A percentile compares a stretch with the other conserved stretches of the same genome.
phyloP scores from a whole-genome alignment of 202 grass and related monocot genomes.

The Panicum virgatum region DNA sequence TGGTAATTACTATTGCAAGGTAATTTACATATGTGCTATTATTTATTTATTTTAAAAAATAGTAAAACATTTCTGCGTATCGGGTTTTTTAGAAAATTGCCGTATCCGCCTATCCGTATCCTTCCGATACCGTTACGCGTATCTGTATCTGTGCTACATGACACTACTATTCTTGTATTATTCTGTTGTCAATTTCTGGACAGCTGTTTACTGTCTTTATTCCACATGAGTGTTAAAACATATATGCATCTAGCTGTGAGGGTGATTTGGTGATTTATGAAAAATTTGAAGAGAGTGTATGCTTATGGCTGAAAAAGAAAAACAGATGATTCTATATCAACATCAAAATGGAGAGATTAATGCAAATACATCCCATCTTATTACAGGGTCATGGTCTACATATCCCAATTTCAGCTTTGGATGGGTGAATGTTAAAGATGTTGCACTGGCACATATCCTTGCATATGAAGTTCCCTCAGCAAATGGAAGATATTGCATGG shows the following conservation, averaged over 20 bases:
- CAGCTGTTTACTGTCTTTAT: not conserved
- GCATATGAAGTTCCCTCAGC: constrained; percentile 76
- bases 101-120: not conserved
- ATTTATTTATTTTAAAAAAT: too few relatives aligned
- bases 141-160: too few relatives aligned
- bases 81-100: not conserved
- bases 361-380: constrained; percentile 18
- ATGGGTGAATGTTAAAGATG: constrained; percentile 84
- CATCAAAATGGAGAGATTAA: not conserved
- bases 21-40: too few relatives aligned
- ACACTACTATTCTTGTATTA: not conserved
- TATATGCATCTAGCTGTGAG: not conserved
- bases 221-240: not conserved
- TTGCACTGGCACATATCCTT: constrained; percentile 76
- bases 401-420: constrained; percentile 59
- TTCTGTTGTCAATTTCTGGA: not conserved
- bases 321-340: not conserved
- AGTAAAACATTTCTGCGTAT: too few relatives aligned
- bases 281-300: not conserved
- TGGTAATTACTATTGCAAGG: too few relatives aligned
- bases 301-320: not conserved
- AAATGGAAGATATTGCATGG: constrained; percentile 77
- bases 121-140: too few relatives aligned
- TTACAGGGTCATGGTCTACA: constrained; percentile 59
- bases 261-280: not conserved